phyloP scores from a whole-genome alignment of 2,329 filamentous ascomycete genomes.

The Exophiala alcalophila region DNA sequence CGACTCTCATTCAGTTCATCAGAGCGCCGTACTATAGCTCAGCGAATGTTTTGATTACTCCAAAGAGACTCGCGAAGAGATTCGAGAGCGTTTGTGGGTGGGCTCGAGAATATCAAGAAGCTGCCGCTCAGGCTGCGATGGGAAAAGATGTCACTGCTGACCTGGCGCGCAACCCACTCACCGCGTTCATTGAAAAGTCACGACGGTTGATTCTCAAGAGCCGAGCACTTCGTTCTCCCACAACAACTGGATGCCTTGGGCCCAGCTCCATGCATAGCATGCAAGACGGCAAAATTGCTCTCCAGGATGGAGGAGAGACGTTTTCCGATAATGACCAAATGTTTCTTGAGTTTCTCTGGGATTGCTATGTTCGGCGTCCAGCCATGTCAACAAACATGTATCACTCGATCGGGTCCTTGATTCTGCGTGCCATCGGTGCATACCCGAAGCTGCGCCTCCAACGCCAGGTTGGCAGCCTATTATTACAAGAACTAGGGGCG shows the following conservation, averaged over 20 bases:
- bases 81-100: slow-evolving; percentile 54
- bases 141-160: slow-evolving; percentile 29
- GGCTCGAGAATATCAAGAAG: slow-evolving; percentile 56
- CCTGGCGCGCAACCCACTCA: slow-evolving; percentile 39
- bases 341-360: slow-evolving; percentile 46
- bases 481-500: slow-evolving; percentile 62
- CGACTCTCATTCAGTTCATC: slow-evolving; percentile 5
- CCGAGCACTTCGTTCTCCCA: slow-evolving; percentile 43
- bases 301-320: slow-evolving; percentile 35
- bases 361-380: slow-evolving; percentile 48
- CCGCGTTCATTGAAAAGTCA: slow-evolving; percentile 45
- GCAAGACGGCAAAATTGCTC: slow-evolving; percentile 19
- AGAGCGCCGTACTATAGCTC: slow-evolving; percentile 1
- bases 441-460: slow-evolving; percentile 48
- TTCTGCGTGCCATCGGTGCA: slow-evolving; percentile 56
- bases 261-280: slow-evolving; percentile 39
- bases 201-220: slow-evolving; percentile 42
- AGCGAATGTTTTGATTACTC: slow-evolving; percentile 39
- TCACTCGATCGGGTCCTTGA: slow-evolving; percentile 47
- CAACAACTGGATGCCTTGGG: slow-evolving; percentile 42
- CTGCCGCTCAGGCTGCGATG: slow-evolving; percentile 39
- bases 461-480: slow-evolving; percentile 44
- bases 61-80: slow-evolving; percentile 48
- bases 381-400: slow-evolving; percentile 35
- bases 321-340: slow-evolving; percentile 52